Conservation (phyloP, 768 basidiomycete genomes). For the Favolaschia claudopus region DNA sequence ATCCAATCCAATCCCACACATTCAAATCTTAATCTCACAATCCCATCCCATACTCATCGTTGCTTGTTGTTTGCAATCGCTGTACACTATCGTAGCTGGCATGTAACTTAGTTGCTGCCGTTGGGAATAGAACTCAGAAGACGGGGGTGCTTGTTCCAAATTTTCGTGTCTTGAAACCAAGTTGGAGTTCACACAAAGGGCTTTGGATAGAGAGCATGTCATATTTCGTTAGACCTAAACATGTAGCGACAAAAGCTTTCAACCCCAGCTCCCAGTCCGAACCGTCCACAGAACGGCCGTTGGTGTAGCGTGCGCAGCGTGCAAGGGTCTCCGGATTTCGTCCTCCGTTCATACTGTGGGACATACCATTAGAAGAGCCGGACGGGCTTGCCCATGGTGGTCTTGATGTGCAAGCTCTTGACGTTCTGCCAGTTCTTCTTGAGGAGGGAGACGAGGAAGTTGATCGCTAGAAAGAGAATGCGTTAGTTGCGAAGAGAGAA, state of each 20-base stretch:
- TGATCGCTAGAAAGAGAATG: conserved; percentile 73
- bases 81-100: no score
- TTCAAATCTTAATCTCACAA: no score
- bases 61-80: no score
- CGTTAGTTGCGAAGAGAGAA: conserved; percentile 7
- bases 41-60: no score
- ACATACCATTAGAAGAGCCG: conserved; percentile 80
- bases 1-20: no score
- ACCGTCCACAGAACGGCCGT: conserved; percentile 23
- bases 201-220: conserved; percentile 7
- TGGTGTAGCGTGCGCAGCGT: conserved; percentile 31
- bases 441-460: conserved; percentile 98
- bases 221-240: conserved; percentile 15
- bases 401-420: conserved; percentile 98
- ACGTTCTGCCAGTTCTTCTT: conserved; percentile 99
- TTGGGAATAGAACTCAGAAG: not conserved
- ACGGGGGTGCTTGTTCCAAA: not conserved
- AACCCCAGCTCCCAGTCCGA: conserved; percentile 30
- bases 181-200: no score
- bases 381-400: conserved; percentile 98
- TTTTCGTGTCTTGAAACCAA: no score
- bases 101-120: not conserved
- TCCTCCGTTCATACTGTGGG: not conserved
- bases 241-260: conserved; percentile 15
- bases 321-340: conserved; percentile 21